Evolutionary conservation across 352 stramenopile species (phyloP), one percentile per base, ranked within the genome.

Genomic region (Phytopythium litorale): DNA sequence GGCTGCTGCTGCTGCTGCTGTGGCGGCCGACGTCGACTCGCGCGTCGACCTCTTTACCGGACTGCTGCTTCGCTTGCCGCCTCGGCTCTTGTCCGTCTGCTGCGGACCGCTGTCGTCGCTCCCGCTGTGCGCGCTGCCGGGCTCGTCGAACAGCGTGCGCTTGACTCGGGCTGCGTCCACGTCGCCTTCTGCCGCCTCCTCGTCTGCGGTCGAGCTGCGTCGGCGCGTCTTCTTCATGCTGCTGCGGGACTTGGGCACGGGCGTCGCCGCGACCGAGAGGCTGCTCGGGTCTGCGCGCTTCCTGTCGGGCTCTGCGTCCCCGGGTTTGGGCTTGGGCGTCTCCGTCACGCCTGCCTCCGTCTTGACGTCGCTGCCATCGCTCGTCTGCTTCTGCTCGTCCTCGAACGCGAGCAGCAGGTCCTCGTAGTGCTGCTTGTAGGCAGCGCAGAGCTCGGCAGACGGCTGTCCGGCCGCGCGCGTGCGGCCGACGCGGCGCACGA

Each of bases 101-200:
- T 12, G 13, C 0, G 33, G 1, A 9, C 23, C 33, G 16, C 46
- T 49, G 19, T 58, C 53, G 53, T 58, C 53, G 33, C 53, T 58
- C 2, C 48, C 23, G 48, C 25, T 54, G 25, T 54, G 4, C 4
- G 76, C 82, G 58, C 82, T 67, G 19, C 70, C 75, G 16, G 70
- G 74, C 18, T 88, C 81, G 4, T 76, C 78, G 57, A 89, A 90
- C 43, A 92, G 46, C 19, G 79, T 89, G 7, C 81, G 77, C 62
- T 92, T 92, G 11, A 90, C 81, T 18, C 54, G 33, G 15, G 15
- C 38, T 5, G 35, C n/a, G 7, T 71, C 75, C 0, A 56, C 49
- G 21, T 68, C 69, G 42, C 54, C 38, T 2, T 62, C 43, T 49
- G 33, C 12, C 16, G 16, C 28, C 4, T 68, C 51, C 1, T 68